A percentile compares a stretch with the other conserved stretches of the same genome.
Evolutionary conservation across 73 alveolate species (phyloP).

Genomic region (Symbiodinium natans): DNA sequence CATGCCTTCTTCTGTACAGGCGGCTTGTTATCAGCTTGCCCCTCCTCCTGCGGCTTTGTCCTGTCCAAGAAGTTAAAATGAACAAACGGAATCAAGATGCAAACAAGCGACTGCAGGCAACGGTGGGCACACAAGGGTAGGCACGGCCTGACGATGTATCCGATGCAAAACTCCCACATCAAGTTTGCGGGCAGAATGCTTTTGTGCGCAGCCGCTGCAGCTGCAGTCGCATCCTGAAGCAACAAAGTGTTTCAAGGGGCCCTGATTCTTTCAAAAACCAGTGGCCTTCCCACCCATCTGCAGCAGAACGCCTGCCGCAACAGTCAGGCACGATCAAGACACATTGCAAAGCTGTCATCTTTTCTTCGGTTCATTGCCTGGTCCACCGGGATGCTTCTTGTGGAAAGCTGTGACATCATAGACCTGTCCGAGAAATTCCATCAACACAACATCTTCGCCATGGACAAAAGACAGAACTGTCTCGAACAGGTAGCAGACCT

Average conservation of each 20-base stretch:
- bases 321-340: neutral
- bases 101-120: neutral
- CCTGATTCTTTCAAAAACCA: too few species aligned
- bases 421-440: neutral
- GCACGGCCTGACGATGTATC: conserved; percentile 64
- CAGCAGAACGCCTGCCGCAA: conserved; percentile 45
- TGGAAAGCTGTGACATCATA: conserved; percentile 77
- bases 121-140: neutral
- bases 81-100: neutral
- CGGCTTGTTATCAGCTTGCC: neutral
- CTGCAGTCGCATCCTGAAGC: conserved; percentile 72
- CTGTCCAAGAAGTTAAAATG: neutral
- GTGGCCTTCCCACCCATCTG: conserved; percentile 93
- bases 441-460: neutral
- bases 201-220: conserved; percentile 87
- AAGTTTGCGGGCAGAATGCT: conserved; percentile 93
- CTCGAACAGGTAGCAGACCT: too few species aligned
- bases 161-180: conserved; percentile 93
- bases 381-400: conserved; percentile 91
- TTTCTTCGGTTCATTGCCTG: neutral
- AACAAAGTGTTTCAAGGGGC: too few species aligned
- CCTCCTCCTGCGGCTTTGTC: neutral
- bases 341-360: neutral
- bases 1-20: neutral
- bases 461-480: too few species aligned